phyloP scores from a whole-genome alignment of 129 eudicot genomes.

The Deinandra increscens region DNA sequence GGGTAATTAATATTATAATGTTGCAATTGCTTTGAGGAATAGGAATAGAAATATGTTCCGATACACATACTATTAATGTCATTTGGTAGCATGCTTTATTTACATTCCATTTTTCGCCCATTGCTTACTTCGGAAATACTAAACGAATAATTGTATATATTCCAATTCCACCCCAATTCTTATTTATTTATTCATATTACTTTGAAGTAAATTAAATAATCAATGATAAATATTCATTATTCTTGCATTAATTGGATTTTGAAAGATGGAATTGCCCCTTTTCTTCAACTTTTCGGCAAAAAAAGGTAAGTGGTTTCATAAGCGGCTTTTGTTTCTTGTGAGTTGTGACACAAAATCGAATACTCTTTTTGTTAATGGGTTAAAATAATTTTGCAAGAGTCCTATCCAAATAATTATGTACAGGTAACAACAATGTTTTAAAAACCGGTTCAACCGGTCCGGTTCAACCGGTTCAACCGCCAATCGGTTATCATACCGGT shows the following conservation, averaged over 20 bases:
- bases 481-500: too few species aligned
- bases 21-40: slow-evolving; percentile 28
- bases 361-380: neutral
- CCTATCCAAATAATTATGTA: too few species aligned
- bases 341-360: slow-evolving; percentile 2
- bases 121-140: slow-evolving; percentile 21
- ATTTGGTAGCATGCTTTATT: slow-evolving; percentile 13
- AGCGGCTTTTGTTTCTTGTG: slow-evolving; percentile 31
- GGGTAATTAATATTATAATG: slow-evolving; percentile 10
- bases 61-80: slow-evolving; percentile 13
- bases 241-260: slow-evolving; percentile 26
- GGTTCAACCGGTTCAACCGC: too few species aligned
- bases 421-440: too few species aligned
- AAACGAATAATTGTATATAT: slow-evolving; percentile 24
- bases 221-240: slow-evolving; percentile 28
- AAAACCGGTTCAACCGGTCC: too few species aligned
- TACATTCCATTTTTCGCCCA: slow-evolving; percentile 24
- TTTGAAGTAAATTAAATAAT: slow-evolving; percentile 28
- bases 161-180: slow-evolving; percentile 23
- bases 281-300: slow-evolving; percentile 24
- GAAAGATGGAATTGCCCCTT: slow-evolving; percentile 27
- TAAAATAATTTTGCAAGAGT: neutral
- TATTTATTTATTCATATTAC: slow-evolving; percentile 18
- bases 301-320: slow-evolving; percentile 2
- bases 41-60: slow-evolving; percentile 33